These are phyloP conservation scores for Xylaria arbuscula DNA, from an alignment of 2,329 filamentous ascomycete species.

Conservation along the genomic window DNA sequence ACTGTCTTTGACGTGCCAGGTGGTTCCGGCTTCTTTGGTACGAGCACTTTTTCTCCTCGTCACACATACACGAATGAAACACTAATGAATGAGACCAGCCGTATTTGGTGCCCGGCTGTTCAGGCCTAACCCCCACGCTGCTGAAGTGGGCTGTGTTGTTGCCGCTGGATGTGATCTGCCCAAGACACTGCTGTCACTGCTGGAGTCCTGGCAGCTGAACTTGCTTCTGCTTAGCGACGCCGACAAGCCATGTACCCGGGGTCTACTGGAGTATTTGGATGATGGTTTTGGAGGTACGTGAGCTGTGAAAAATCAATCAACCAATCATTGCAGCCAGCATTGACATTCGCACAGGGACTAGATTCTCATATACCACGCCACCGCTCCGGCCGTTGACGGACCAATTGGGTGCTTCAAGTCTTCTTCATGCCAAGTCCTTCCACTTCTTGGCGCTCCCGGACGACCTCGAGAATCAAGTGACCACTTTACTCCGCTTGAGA, in stretches of 20 bases:
- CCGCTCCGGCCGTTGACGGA: conserved; percentile 21
- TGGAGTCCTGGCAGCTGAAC: conserved; percentile 28
- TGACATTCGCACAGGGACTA: conserved; percentile 22
- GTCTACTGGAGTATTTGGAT: conserved; percentile 30
- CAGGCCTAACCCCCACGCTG: conserved; percentile 3
- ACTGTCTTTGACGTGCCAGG: conserved; percentile 26
- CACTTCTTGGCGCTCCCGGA: conserved; percentile 28
- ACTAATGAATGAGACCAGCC: conserved; percentile 18
- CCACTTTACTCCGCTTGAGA: conserved; percentile 22
- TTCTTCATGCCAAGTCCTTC: conserved; percentile 20
- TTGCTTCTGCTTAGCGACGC: conserved; percentile 11
- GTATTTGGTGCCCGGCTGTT: conserved; percentile 33
- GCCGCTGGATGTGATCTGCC: conserved; percentile 27
- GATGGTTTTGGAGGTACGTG: conserved; percentile 26
- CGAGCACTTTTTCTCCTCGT: not conserved
- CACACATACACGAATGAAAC: not conserved
- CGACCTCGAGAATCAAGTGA: conserved; percentile 20
- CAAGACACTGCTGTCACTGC: conserved; percentile 10
- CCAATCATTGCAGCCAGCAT: not conserved
- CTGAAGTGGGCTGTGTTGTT: conserved; percentile 30
- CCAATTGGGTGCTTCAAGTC: conserved; percentile 8
- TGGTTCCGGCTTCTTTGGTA: conserved; percentile 32
- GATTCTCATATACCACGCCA: conserved; percentile 22
- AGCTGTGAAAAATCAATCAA: not conserved
- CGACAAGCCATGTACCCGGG: conserved; percentile 26